Percentiles rank a stretch among this genome's conserved stretches.
phyloP scores from a whole-genome alignment of 768 basidiomycete species.

The Naematelia encephala region DNA sequence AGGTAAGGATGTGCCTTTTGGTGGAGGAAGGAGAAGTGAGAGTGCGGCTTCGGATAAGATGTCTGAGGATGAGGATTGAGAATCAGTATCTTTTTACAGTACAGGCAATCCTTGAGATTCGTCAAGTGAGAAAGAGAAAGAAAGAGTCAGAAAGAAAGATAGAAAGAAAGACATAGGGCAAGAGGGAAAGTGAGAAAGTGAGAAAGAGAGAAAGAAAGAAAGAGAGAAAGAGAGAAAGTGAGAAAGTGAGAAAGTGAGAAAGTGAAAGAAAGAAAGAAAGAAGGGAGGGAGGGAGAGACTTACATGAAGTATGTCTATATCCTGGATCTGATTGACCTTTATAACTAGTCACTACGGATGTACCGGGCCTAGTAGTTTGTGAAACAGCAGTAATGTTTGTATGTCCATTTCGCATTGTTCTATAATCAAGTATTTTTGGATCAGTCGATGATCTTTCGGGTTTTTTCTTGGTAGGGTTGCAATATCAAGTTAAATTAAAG shows the following conservation, averaged over 20 bases:
- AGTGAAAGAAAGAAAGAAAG: neutral
- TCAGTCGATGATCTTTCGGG: no score
- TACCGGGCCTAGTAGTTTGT: conserved; percentile 54
- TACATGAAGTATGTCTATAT: conserved; percentile 43
- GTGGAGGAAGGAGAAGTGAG: conserved; percentile 59
- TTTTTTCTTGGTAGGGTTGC: no score
- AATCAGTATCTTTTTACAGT: no score
- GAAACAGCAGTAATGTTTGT: conserved; percentile 54
- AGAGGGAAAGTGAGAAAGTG: no score
- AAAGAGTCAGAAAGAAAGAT: no score
- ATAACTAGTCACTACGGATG: conserved; percentile 62
- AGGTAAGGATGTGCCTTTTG: conserved; percentile 58
- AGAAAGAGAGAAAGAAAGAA: neutral
- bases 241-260: neutral
- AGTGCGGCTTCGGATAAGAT: conserved; percentile 79
- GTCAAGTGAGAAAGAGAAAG: no score
- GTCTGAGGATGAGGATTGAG: conserved; percentile 53
- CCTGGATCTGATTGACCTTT: conserved; percentile 69
- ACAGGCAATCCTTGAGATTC: no score
- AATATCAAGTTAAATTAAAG: no score
- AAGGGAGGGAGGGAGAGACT: conserved; percentile 8
- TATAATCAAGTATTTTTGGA: no score
- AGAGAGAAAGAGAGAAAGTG: neutral
- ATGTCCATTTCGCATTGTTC: neutral
- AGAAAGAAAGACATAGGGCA: no score